Base-by-base conservation (phyloP, 345 rosid genomes). In the Capsella bursapastoris region DNA sequence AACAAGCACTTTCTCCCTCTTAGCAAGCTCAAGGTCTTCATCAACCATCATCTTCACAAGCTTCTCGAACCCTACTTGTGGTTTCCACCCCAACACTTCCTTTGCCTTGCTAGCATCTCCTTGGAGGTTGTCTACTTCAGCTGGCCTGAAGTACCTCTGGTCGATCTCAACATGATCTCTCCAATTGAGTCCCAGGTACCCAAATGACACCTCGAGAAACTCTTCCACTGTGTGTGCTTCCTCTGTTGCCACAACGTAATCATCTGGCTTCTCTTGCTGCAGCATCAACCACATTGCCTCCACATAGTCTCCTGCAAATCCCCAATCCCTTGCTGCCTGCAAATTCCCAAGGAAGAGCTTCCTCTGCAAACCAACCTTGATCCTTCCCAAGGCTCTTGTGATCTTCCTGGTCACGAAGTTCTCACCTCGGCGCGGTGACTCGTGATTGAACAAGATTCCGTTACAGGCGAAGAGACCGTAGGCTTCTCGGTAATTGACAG, bases 251-350 rank as follows among this genome's bases (percentile, higher is more conserved):
- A 91, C 97, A 56, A 94, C 98, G 62, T 91, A 94, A 71, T 94
- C 98, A 12, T 90, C 96, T 0, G 97, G 88, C 82, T 88, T 86
- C 79, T 90, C 97, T 52, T 91, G 96, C 82, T 94, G 98, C 73
- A 94, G 64, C 98, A 94, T 94, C 90, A 94, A 32, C 97, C 97
- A 94, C 98, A 94, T 91, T n/a, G 98, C 98, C 81, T 94, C 97
- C 35, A 91, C 97, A 29, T 94, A 94, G 57, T 94, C 97, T 50
- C 97, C 97, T 0, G 97, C 98, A 38, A 94, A 94, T 0, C 98
- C 97, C 97, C 98, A 94, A 15, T 94, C 97, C 68, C 98, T 77
- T 8, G 98, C 85, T 5, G 98, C 97, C 66, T 86, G 88, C 63
- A 94, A 64, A 51, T 94, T 94, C 62, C 97, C 98, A 64, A 94